Evolutionary conservation across 345 rosid genomes (phyloP), one percentile per base, ranked within the genome.

Genomic region (Brassica rapa): DNA sequence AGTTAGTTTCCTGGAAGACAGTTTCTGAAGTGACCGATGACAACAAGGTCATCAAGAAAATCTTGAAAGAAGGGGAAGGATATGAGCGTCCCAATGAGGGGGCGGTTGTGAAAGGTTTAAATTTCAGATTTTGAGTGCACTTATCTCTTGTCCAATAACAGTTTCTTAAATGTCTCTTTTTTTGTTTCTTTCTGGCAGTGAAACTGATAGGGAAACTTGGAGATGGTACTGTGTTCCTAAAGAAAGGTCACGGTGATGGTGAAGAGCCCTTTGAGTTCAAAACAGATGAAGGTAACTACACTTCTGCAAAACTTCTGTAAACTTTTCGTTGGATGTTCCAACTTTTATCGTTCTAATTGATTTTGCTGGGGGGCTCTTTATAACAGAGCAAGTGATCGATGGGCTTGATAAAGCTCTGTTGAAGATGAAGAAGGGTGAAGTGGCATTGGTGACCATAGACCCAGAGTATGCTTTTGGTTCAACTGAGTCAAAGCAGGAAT

Each of bases 361-460:
- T 66, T 61, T 64, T 61, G 4, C 49, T 69, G 68, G 21, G 29
- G 53, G 68, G n/a, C n/a, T n/a, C 62, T 59, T 77, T 30, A 77
- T 37, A 64, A 66, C 87, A 96, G 99, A 89, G 72, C 92, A 93
- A 90, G 98, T 93, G 7, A 82, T 90, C 46, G 93, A 91, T 69
- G 99, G 99, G 41, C 95, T 96, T 64, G 98, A 93, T 83, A 91
- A 71, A 88, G 92, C 96, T 49, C 87, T 87, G 61, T 75, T 79
- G 83, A 83, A 86, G 14, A 91, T 96, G 99, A 96, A 91, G 86
- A 96, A 91, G 82, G 97, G 94, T 19, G 99, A 96, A 81, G 82
- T 87, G 46, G 97, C 97, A 19, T 63, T 87, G 57, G 37, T 93
- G 70, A 91, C 90, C 6, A 83, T 93, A 67, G 88, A 84, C 5